These are phyloP conservation scores for Apiospora saccharicola DNA, from an alignment of 2,329 filamentous ascomycete genomes.

Conservation along the genomic window DNA sequence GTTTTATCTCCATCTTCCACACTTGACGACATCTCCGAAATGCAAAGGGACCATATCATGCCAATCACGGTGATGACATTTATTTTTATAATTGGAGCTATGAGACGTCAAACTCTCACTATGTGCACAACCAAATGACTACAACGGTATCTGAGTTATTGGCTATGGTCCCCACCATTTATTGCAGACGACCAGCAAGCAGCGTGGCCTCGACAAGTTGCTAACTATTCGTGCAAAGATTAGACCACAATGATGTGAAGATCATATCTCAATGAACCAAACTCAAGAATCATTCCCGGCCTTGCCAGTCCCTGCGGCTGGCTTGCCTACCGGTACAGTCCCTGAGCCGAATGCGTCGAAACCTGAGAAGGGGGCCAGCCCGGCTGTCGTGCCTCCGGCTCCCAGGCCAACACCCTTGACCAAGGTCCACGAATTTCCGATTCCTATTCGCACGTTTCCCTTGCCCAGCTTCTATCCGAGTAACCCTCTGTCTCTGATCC, in stretches of 20 bases:
- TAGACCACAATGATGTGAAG: constrained; percentile 55
- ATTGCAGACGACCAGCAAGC: constrained; percentile 19
- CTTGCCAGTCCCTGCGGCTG: constrained; percentile 26
- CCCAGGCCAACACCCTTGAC: constrained; percentile 55
- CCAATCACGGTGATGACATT: constrained; percentile 66
- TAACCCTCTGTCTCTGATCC: constrained; percentile 88
- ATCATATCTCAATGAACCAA: constrained; percentile 41
- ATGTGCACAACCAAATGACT: constrained; percentile 77
- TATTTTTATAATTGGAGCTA: constrained; percentile 57
- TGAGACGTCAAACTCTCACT: constrained; percentile 63
- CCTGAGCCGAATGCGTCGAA: constrained; percentile 31
- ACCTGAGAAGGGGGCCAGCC: constrained; percentile 17
- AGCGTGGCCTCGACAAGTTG: not conserved
- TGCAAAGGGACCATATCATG: constrained; percentile 1
- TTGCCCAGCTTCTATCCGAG: constrained; percentile 89
- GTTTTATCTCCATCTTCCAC: constrained; percentile 25
- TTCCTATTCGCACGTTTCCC: constrained; percentile 82
- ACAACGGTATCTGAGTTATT: constrained; percentile 95
- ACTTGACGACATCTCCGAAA: not conserved
- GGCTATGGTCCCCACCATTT: constrained; percentile 36
- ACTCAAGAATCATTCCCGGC: constrained; percentile 30
- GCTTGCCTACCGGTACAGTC: constrained; percentile 31
- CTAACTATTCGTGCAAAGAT: not conserved
- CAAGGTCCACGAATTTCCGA: constrained; percentile 81
- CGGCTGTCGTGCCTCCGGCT: not conserved